Evolutionary conservation across 371 early-diverging fungal species (phyloP).

Genomic region (Mucor plumbeus): DNA sequence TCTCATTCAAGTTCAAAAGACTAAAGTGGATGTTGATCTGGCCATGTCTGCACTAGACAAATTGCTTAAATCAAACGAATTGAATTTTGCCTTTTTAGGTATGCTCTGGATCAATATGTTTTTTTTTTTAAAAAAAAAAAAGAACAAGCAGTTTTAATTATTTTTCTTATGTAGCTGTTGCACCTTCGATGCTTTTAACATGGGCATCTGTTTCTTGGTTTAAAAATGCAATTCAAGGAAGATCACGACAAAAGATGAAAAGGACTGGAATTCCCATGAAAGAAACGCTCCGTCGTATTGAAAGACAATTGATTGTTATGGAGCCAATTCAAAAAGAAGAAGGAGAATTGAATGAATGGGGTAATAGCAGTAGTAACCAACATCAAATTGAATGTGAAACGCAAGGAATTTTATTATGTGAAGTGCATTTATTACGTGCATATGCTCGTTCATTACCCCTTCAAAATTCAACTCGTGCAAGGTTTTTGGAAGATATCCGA

Average conservation of each 20-base stretch:
- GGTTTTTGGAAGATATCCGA: constrained; percentile 73
- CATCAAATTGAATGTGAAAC: constrained; percentile 59
- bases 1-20: constrained; percentile 90
- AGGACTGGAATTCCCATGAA: constrained; percentile 43
- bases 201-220: constrained; percentile 59
- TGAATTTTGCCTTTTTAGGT: constrained; percentile 92
- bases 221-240: constrained; percentile 42
- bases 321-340: constrained; percentile 12
- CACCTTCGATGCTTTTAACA: constrained; percentile 66
- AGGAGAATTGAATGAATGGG: constrained; percentile 25
- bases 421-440: constrained; percentile 64
- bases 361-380: background rate
- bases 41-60: constrained; percentile 95
- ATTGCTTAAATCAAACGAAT: constrained; percentile 91
- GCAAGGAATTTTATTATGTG: constrained; percentile 76
- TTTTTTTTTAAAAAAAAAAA: constrained; percentile 27
- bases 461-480: constrained; percentile 57
- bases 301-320: constrained; percentile 47
- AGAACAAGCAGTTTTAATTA: background rate
- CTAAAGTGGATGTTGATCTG: constrained; percentile 89
- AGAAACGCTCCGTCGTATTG: constrained; percentile 53
- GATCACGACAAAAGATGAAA: constrained; percentile 36
- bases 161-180: constrained; percentile 47
- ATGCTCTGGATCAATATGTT: background rate
- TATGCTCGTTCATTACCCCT: constrained; percentile 57